Evolutionary conservation across 164 flowering plant genomes (phyloP), one percentile per base, ranked within the genome.

Genomic region (Taxillus chinensis): DNA sequence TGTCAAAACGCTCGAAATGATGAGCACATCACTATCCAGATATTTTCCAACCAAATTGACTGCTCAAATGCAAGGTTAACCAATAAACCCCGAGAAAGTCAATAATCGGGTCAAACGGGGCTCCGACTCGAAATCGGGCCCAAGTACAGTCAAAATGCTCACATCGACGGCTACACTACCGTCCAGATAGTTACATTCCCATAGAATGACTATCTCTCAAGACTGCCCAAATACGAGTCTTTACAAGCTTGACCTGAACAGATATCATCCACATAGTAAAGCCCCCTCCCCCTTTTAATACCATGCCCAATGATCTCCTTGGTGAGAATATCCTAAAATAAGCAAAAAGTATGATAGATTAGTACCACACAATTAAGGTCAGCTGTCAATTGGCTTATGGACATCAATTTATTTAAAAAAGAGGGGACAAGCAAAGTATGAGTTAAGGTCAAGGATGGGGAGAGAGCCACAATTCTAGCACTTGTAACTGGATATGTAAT

Each of bases 321-420:
- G 27, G 27, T 27, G 27, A 27, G 2, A 27, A 27, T 27, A 27
- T 27, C 27, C 27, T 27, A 0, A 2, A 48, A 48, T 12, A 48
- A 2, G 4, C 12, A 48, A 14, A 48, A 48, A 48, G 13, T 8
- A 3, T 1, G 14, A 48, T 48, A 48, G 1, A 48, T 48, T 48
- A 48, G 63, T 61, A 42, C 63, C 27, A 41, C 27, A 37, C 41
- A 57, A 61, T 61, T 61, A 11, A 61, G 42, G 46, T 61, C 63
- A 27, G 37, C 27, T 38, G 17, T 38, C 27, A 40, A 37, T 49
- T 61, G 63, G 43, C 55, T 38, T 14, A 50, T 27, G 39, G 54
- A 61, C 5, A 61, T 2, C 5, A 61, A 39, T 49, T 46, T 48
- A 49, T 61, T 61, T 3, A 55, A 61, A 8, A 49, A 27, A 17